phyloP scores from a whole-genome alignment of 73 alveolate genomes.

The Tetrahymena thermophila region DNA sequence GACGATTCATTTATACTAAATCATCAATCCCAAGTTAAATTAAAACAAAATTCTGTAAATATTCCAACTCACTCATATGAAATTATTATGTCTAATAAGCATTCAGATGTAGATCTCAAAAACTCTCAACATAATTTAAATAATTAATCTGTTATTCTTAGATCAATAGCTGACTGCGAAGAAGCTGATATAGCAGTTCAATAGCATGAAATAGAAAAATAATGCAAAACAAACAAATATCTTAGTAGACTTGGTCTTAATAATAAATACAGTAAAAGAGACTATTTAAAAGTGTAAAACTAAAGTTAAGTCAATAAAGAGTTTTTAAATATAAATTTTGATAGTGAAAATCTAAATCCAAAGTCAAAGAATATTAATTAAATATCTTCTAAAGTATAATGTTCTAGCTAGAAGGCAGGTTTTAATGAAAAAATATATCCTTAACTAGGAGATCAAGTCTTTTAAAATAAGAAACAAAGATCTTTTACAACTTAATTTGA shows the following conservation, averaged over 20 bases:
- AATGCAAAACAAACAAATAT: background rate
- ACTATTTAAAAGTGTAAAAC: background rate
- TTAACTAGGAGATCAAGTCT: background rate
- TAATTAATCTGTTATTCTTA: background rate
- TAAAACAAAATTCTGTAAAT: background rate
- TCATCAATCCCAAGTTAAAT: background rate
- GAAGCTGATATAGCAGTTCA: background rate
- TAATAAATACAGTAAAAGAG: background rate
- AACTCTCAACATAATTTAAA: background rate
- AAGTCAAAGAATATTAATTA: background rate
- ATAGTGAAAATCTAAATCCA: background rate
- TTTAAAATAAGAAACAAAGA: background rate
- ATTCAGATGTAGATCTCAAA: background rate
- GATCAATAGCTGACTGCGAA: background rate
- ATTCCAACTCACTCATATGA: background rate
- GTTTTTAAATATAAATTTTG: background rate
- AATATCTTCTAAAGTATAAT: background rate
- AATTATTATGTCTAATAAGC: background rate
- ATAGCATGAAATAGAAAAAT: background rate
- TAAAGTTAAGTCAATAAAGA: background rate
- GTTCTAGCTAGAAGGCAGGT: background rate
- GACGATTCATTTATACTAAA: background rate
- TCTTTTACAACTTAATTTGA: background rate
- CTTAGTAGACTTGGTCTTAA: background rate
- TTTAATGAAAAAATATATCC: background rate